phyloP scores from a whole-genome alignment of 2,329 filamentous ascomycete species.

The Fusarium nygamai region DNA sequence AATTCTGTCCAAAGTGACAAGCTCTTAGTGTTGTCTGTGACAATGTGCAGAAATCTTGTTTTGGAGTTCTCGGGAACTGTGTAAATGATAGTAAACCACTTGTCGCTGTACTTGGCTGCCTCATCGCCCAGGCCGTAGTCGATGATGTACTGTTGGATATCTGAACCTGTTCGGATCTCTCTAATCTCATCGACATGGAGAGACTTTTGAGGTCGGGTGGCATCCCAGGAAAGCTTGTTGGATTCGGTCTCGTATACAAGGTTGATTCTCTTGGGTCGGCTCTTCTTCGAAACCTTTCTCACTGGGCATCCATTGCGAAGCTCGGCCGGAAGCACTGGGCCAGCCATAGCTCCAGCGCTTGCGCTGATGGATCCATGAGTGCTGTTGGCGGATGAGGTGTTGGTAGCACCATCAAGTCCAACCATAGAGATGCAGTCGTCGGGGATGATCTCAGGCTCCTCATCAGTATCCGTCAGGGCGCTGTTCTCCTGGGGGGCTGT shows the following conservation, averaged over 20 bases:
- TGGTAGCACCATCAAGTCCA: slow-evolving; percentile 54
- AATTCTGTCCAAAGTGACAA: slow-evolving; percentile 85
- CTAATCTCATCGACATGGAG: slow-evolving; percentile 97
- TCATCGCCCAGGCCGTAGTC: slow-evolving; percentile 78
- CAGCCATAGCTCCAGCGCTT: slow-evolving; percentile 59
- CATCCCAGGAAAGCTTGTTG: slow-evolving; percentile 90
- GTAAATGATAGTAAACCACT: slow-evolving; percentile 93
- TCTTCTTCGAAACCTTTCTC: slow-evolving; percentile 87
- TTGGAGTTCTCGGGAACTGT: slow-evolving; percentile 80
- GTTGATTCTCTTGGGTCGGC: slow-evolving; percentile 72
- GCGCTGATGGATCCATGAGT: slow-evolving; percentile 59
- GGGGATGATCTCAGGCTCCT: slow-evolving; percentile 55
- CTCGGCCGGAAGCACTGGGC: slow-evolving; percentile 79
- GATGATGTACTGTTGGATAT: slow-evolving; percentile 89
- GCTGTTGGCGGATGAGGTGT: slow-evolving; percentile 60
- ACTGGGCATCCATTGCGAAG: slow-evolving; percentile 83
- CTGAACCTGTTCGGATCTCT: slow-evolving; percentile 83
- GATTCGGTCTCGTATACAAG: slow-evolving; percentile 82
- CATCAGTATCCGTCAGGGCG: slow-evolving; percentile 60
- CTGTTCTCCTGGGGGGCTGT: slow-evolving; percentile 65
- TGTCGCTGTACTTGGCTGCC: slow-evolving; percentile 58
- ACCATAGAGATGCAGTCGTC: slow-evolving; percentile 50
- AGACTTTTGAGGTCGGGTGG: slow-evolving; percentile 78
- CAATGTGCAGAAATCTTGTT: slow-evolving; percentile 87
- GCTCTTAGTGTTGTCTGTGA: slow-evolving; percentile 77